These are phyloP conservation scores for Cryptococcus sp. DNA, from an alignment of 1,284 basidiomycete species.

Conservation along the genomic window DNA sequence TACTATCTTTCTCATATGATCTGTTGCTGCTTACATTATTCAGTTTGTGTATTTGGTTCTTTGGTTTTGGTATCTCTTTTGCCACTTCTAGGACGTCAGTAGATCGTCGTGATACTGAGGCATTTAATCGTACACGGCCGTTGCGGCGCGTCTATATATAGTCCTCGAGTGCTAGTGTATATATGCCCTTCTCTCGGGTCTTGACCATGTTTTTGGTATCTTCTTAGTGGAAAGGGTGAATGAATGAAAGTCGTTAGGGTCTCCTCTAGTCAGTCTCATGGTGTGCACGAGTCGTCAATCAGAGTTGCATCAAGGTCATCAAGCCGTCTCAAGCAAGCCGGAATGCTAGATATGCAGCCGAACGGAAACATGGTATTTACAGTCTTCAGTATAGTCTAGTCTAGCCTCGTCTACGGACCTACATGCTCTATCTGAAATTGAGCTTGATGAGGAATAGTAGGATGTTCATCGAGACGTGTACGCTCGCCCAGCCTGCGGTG, in stretches of 20 bases:
- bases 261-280: too few species aligned
- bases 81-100: neutral
- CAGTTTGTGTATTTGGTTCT: neutral
- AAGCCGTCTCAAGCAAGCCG: too few species aligned
- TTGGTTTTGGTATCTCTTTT: neutral
- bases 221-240: neutral
- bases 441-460: slow-evolving; percentile 54
- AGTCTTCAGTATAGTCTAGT: neutral
- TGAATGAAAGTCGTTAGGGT: too few species aligned
- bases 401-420: neutral
- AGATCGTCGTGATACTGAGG: neutral
- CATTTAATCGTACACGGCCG: neutral
- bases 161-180: neutral
- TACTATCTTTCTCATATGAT: neutral
- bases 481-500: slow-evolving; percentile 52
- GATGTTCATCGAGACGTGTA: slow-evolving; percentile 58
- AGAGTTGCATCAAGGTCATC: too few species aligned
- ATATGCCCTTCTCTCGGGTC: neutral
- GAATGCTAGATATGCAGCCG: too few species aligned
- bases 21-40: neutral
- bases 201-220: neutral
- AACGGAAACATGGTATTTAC: neutral
- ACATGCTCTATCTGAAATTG: slow-evolving; percentile 36
- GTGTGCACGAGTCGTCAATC: too few species aligned
- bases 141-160: slow-evolving; percentile 1